These are phyloP conservation scores for Rhizomucor pusillus DNA, from an alignment of 371 early-diverging fungal species.

Conservation along the genomic window DNA sequence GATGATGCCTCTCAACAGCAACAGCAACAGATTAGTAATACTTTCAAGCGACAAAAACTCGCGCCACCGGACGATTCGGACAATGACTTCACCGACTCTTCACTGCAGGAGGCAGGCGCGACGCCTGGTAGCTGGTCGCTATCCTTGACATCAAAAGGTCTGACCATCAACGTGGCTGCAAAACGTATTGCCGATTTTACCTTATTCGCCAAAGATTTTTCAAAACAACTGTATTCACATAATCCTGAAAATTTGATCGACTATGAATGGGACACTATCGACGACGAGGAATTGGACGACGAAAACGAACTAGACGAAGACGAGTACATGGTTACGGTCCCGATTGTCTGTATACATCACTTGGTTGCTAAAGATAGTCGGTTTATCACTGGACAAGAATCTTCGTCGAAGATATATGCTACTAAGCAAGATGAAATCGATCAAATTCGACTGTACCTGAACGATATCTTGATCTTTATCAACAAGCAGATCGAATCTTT, in stretches of 20 bases:
- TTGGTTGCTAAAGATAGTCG: not conserved
- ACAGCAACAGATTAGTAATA: too few species aligned
- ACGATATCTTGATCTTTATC: constrained; percentile 1
- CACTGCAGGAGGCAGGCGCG: not conserved
- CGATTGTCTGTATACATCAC: constrained; percentile 22
- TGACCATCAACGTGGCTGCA: constrained; percentile 33
- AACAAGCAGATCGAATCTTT: not conserved
- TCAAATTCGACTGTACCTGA: not conserved
- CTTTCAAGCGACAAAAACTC: not conserved
- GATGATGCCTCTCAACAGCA: too few species aligned
- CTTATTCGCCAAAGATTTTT: constrained; percentile 29
- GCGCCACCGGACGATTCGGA: not conserved
- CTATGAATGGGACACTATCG: constrained; percentile 11
- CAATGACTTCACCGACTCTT: not conserved
- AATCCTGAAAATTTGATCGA: constrained; percentile 24
- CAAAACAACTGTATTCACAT: constrained; percentile 28
- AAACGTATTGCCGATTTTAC: constrained; percentile 28
- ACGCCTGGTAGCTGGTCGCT: constrained; percentile 34
- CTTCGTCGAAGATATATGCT: not conserved
- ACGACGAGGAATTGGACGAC: constrained; percentile 27
- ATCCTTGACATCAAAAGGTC: constrained; percentile 27
- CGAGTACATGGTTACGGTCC: constrained; percentile 38
- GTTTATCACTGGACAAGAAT: not conserved
- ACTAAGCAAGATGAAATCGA: too few species aligned
- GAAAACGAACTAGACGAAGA: constrained; percentile 38